Conservation (phyloP, 371 early-diverging fungal genomes). For the Batkoa obscura region DNA sequence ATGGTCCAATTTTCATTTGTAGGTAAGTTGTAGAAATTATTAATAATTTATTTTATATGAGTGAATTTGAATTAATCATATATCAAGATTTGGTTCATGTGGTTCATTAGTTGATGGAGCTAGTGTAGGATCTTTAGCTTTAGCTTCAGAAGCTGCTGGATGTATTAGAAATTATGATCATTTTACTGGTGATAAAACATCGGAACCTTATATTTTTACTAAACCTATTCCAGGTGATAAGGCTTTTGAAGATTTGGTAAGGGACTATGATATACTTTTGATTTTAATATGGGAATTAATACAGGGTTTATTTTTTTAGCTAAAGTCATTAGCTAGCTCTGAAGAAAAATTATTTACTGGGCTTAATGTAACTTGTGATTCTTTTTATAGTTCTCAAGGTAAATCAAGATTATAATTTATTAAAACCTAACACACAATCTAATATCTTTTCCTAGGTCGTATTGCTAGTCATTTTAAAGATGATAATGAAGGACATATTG, state of each 20-base stretch:
- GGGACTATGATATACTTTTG: not conserved
- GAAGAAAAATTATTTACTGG: constrained; percentile 44
- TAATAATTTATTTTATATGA: not conserved
- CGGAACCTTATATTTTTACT: constrained; percentile 44
- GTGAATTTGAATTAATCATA: not conserved
- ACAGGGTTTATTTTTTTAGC: not conserved
- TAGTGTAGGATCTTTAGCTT: constrained; percentile 46
- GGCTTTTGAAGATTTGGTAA: constrained; percentile 24
- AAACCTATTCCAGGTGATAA: constrained; percentile 37
- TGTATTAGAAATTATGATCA: constrained; percentile 62
- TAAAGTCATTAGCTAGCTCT: constrained; percentile 14
- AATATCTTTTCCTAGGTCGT: constrained; percentile 18
- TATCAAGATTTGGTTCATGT: constrained; percentile 59
- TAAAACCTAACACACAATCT: no score
- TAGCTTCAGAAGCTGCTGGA: constrained; percentile 49
- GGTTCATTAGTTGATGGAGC: constrained; percentile 47
- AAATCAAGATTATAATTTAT: not conserved
- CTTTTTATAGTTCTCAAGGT: constrained; percentile 81
- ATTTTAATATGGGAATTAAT: not conserved
- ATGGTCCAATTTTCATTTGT: constrained; percentile 64
- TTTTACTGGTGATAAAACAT: constrained; percentile 23
- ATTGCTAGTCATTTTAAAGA: constrained; percentile 58
- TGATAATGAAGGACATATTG: constrained; percentile 43
- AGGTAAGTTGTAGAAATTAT: constrained; percentile 14
- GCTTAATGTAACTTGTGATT: constrained; percentile 66